Evolutionary conservation across 2,329 filamentous ascomycete species (phyloP), one percentile per base, ranked within the genome.

Genomic region (Bipolaris zeicola): DNA sequence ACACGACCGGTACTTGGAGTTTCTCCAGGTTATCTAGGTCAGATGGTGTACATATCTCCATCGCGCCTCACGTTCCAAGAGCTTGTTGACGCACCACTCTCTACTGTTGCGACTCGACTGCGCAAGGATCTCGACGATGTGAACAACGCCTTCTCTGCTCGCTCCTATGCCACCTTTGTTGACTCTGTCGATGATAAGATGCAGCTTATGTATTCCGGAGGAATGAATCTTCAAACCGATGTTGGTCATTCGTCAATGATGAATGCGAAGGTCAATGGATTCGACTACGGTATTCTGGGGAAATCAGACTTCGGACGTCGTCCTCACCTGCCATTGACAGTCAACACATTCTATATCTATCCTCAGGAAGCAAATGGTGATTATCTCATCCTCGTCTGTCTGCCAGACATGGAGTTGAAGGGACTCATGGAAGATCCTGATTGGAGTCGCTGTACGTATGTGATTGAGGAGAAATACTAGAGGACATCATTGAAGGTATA

Each of bases 341-440:
- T 31, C 10, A 31, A 31, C 8, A 31, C 28, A 5, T 45, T 45
- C 5, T 45, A 45, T 20, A 45, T 45, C n/a, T 45, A 45, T 18
- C 42, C 42, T 45, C 42, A 45, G 42, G 42, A 45, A 26, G 24
- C 42, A 28, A 45, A 45, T 31, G 42, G 42, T 22, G 42, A 45
- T 18, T 28, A 31, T 18, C 18, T 45, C 4, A 16, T 45, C 11
- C 22, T 45, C 3, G 24, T 45, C n/a, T 45, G 42, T 4, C 16
- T 45, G 6, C 42, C 42, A n/a, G 42, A 45, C 14, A 45, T 45
- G 24, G 42, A 45, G 24, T 31, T 45, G 7, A 45, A 45, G 24
- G 42, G 42, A n/a, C 18, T 45, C 13, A 31, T 28, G 24, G 42
- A 45, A 31, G 14, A 45, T 3, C 42, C 24, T 4, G 42, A 45